Evolutionary conservation across 192 early-diverging fungal species (phyloP).

Genomic region (Coemansia sp.): DNA sequence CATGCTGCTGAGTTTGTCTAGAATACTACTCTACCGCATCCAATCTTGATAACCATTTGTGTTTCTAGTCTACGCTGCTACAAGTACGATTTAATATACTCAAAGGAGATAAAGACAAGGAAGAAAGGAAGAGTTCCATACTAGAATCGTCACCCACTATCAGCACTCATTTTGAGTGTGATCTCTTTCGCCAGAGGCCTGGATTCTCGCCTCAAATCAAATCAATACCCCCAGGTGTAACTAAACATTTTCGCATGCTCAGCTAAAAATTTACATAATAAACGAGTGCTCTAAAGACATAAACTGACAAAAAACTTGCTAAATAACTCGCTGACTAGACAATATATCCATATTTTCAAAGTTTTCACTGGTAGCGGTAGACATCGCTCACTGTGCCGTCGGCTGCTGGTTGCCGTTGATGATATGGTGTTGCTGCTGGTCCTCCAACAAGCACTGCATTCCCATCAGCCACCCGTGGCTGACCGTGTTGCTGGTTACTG

Average conservation of each 20-base stretch:
- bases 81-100: not conserved
- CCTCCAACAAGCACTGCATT: slow-evolving; percentile 4
- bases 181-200: too few relatives aligned
- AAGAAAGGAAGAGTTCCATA: slow-evolving; percentile 1
- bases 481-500: slow-evolving; percentile 15
- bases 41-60: slow-evolving; percentile 31
- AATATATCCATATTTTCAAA: too few relatives aligned
- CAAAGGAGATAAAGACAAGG: not conserved
- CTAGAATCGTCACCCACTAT: too few relatives aligned
- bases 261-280: not conserved
- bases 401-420: slow-evolving; percentile 10
- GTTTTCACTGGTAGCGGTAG: slow-evolving; percentile 6
- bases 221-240: too few relatives aligned
- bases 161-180: too few relatives aligned
- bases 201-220: too few relatives aligned
- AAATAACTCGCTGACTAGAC: too few relatives aligned
- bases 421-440: slow-evolving; percentile 6
- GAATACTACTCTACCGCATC: slow-evolving; percentile 43
- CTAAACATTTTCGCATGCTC: too few relatives aligned
- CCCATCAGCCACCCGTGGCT: not conserved
- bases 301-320: not conserved
- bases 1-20: not conserved
- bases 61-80: not conserved
- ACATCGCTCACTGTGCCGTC: not conserved
- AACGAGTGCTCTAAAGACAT: not conserved